Evolutionary conservation across 2,329 filamentous ascomycete species (phyloP), one percentile per base, ranked within the genome.

Genomic region (Pseudocercospora eumusae): DNA sequence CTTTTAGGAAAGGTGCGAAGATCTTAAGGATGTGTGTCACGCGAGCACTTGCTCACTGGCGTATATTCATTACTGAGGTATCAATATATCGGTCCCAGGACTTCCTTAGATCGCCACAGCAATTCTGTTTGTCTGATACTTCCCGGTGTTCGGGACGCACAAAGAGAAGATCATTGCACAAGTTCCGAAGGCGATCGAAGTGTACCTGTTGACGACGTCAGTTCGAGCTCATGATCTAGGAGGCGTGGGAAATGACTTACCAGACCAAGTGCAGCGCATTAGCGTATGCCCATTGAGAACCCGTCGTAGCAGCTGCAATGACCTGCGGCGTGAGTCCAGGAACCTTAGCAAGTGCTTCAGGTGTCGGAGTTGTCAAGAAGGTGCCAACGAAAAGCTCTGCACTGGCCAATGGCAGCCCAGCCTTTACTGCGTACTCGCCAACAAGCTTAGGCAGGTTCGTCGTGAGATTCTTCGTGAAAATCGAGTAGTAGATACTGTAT

Each of bases 401-500:
- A 18, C 56, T 57, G 9, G 60, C 47, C 10, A 60, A 21, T 23
- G 67, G 67, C 23, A 71, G 49, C 15, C 69, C 69, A 33, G 68
- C 68, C 52, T 57, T 31, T 11, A 70, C 59, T 10, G 68, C 69
- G 42, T 69, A 69, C 18, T 52, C 44, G 10, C 52, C 68, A 21
- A 70, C 63, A 10, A 69, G 59, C 6, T 57, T 56, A 0, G 69
- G 68, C 10, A 71, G 57, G 10, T 61, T 61, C 5, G 31, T 40
- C 13, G 60, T 66, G 18, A 72, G 60, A 61, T 71, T 71, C 59
- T 69, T 69, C 28, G 56, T 28, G 61, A 72, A 73, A 59, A 73
- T 62, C 60, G 69, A 71, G 66, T 69, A 73, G 62, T 73, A 73
- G 57, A 73, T 69, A 15, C 60, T 61, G 52, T 71, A 71, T 21